phyloP scores from a whole-genome alignment of 176 grass and related monocot genomes.

The Urochloa ruziziensis region DNA sequence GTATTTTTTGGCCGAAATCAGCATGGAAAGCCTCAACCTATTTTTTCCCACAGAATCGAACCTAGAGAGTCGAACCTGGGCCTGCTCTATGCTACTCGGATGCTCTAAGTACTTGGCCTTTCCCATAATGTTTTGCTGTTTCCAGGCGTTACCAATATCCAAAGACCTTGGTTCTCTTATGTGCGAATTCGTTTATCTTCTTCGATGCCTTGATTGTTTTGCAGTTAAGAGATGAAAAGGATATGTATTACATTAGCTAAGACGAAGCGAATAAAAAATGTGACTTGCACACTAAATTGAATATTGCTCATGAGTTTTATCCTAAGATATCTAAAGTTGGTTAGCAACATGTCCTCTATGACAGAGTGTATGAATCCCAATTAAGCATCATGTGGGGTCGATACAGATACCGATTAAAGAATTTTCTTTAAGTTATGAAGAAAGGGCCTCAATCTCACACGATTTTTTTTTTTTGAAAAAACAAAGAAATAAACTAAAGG shows the following conservation, averaged over 20 bases:
- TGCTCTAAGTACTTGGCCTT: too few species aligned
- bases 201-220: background rate
- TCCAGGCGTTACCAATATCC: background rate
- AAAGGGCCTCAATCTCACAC: background rate
- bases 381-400: background rate
- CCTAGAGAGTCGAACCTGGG: too few species aligned
- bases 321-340: background rate
- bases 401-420: slow-evolving; percentile 2
- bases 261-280: background rate
- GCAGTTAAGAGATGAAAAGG: background rate
- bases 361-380: background rate
- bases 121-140: too few species aligned
- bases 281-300: background rate
- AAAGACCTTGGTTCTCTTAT: background rate
- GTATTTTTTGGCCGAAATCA: too few species aligned
- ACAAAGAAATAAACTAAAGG: background rate
- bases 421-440: background rate
- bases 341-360: background rate
- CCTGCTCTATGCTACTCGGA: too few species aligned
- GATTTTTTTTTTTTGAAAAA: background rate
- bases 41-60: too few species aligned
- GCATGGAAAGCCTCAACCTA: too few species aligned
- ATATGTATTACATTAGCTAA: background rate
- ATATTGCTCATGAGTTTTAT: background rate
- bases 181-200: background rate